Evolutionary conservation across 2,329 filamentous ascomycete species (phyloP).

Genomic region (Phyllosticta citrichinensis): DNA sequence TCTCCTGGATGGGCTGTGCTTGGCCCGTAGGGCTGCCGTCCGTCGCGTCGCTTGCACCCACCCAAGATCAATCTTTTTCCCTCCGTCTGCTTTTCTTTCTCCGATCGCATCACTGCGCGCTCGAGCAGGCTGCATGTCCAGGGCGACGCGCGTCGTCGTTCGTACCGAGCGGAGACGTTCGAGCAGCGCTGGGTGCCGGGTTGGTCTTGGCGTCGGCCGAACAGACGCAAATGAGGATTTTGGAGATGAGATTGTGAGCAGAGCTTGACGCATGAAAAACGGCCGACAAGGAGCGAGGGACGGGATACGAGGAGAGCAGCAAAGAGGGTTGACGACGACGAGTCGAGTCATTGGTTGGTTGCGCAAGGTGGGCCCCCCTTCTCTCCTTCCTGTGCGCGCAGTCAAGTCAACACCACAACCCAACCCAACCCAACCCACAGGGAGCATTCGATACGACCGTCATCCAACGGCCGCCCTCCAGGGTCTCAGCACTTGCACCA

Average conservation of each 20-base stretch:
- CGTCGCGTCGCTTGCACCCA: background rate
- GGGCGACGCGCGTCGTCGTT: background rate
- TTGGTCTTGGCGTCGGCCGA: background rate
- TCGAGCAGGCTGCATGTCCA: background rate
- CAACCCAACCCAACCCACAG: too few relatives aligned
- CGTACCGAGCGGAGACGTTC: background rate
- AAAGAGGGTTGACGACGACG: too few relatives aligned
- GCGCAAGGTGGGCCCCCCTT: too few relatives aligned
- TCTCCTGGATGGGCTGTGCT: background rate
- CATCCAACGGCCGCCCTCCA: too few relatives aligned
- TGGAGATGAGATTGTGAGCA: background rate
- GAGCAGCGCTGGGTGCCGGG: background rate
- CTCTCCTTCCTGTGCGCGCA: too few relatives aligned
- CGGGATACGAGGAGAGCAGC: too few relatives aligned
- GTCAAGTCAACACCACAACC: too few relatives aligned
- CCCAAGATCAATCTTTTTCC: background rate
- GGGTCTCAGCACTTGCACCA: background rate
- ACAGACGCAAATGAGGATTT: background rate
- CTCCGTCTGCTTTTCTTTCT: background rate
- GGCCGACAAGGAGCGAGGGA: background rate
- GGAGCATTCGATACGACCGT: too few relatives aligned
- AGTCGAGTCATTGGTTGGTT: too few relatives aligned
- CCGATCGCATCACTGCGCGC: background rate
- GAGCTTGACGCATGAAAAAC: background rate
- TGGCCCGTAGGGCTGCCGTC: background rate